A percentile compares a stretch with the other conserved stretches of the same genome.
phyloP scores from a whole-genome alignment of 257 asterid species.

The Gardenia jasminoides region DNA sequence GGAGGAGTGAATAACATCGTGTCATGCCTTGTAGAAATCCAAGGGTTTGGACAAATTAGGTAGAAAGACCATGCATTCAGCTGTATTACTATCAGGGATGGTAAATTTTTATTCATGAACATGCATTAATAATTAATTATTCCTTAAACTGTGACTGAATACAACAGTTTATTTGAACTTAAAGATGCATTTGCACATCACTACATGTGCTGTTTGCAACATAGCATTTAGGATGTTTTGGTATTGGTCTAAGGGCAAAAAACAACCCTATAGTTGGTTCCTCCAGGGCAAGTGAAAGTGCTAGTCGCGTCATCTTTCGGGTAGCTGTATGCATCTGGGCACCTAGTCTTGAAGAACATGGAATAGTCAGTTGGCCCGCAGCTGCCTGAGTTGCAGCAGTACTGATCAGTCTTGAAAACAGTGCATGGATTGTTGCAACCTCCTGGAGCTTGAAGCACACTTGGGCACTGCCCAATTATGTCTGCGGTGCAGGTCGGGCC shows the following conservation, averaged over 20 bases:
- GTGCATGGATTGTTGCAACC: constrained; percentile 87
- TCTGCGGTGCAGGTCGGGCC: constrained; percentile 51
- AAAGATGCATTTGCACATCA: background rate
- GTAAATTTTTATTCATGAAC: no score
- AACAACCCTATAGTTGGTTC: constrained; percentile 26
- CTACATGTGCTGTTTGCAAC: background rate
- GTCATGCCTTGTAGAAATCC: no score
- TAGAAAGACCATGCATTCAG: no score
- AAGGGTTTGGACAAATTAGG: no score
- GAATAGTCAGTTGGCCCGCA: constrained; percentile 58
- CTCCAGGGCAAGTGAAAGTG: constrained; percentile 24
- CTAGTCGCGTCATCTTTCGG: constrained; percentile 37
- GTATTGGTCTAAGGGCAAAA: constrained; percentile 29
- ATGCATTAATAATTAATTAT: no score
- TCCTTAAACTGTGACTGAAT: no score
- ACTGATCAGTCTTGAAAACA: constrained; percentile 53
- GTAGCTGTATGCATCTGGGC: constrained; percentile 50
- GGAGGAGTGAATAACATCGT: no score
- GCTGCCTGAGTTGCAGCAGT: constrained; percentile 60
- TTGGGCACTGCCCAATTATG: constrained; percentile 55
- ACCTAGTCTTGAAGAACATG: constrained; percentile 53
- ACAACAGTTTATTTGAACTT: no score
- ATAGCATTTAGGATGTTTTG: background rate
- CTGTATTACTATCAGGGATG: no score
- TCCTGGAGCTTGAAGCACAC: constrained; percentile 43